Evolutionary conservation across 2,329 filamentous ascomycete genomes (phyloP).

Genomic region (Chalaropsis ovoidea): DNA sequence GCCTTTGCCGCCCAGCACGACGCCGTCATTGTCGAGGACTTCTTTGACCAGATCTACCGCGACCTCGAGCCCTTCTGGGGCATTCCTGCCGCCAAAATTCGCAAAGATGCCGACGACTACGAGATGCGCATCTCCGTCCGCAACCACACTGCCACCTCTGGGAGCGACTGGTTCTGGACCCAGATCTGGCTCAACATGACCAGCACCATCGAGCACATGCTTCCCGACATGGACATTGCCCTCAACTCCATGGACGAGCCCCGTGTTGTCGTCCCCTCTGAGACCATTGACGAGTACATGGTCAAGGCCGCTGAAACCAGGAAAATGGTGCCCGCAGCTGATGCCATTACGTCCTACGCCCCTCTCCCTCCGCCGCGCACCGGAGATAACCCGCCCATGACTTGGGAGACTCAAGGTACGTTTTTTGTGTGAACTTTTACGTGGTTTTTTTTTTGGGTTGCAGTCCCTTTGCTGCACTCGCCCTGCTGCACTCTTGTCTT

Average conservation of each 20-base stretch:
- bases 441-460: background rate
- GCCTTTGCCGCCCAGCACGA: constrained; percentile 42
- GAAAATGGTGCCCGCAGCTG: constrained; percentile 36
- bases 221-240: constrained; percentile 59
- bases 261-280: constrained; percentile 52
- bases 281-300: constrained; percentile 48
- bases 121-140: constrained; percentile 54
- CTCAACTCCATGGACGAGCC: constrained; percentile 60
- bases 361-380: constrained; percentile 33
- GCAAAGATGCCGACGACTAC: constrained; percentile 44
- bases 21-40: constrained; percentile 51
- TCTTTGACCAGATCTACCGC: constrained; percentile 55
- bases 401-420: constrained; percentile 45
- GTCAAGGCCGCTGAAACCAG: constrained; percentile 42
- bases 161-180: constrained; percentile 49
- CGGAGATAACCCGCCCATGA: constrained; percentile 33
- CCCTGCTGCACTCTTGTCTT: background rate
- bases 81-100: constrained; percentile 39
- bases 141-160: constrained; percentile 41
- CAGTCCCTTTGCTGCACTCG: no score
- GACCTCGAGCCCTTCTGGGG: constrained; percentile 52
- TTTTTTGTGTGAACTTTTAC: constrained; percentile 15
- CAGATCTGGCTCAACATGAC: constrained; percentile 47
- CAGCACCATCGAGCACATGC: constrained; percentile 42
- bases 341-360: constrained; percentile 39